A percentile compares a stretch with the other conserved stretches of the same genome.
Evolutionary conservation across 768 basidiomycete species (phyloP).

Genomic region (Suillus placidus): DNA sequence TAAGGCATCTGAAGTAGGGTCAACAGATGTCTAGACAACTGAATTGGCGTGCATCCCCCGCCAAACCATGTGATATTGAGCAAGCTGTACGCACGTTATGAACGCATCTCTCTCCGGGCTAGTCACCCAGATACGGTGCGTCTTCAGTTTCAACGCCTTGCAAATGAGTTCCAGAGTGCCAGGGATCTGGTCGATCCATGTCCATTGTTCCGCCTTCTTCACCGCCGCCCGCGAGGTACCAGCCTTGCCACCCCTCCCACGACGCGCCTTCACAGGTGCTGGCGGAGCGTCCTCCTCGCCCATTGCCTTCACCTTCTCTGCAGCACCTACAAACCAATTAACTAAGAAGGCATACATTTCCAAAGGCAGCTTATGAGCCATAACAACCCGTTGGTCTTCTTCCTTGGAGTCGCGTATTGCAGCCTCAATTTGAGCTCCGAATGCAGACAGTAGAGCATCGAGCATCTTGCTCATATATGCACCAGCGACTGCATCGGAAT

Average conservation of each 20-base stretch:
- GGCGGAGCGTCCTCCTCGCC: conserved; percentile 49
- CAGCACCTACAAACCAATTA: conserved; percentile 85
- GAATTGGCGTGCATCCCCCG: background rate
- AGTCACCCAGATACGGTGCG: conserved; percentile 88
- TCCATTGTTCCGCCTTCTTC: conserved; percentile 57
- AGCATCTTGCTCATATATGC: conserved; percentile 80
- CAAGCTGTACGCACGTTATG: conserved; percentile 60
- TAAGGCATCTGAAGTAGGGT: conserved; percentile 67
- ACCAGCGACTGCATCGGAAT: conserved; percentile 62
- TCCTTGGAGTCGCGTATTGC: conserved; percentile 69
- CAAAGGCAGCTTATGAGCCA: conserved; percentile 69
- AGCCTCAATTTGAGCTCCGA: conserved; percentile 72
- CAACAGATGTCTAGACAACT: conserved; percentile 7
- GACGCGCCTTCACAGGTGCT: conserved; percentile 51
- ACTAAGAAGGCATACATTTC: conserved; percentile 93
- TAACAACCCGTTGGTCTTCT: conserved; percentile 63
- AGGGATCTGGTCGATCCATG: conserved; percentile 80
- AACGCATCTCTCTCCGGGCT: conserved; percentile 85
- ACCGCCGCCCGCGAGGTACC: conserved; percentile 43
- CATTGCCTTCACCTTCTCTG: conserved; percentile 71
- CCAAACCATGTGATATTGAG: background rate
- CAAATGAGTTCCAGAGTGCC: conserved; percentile 67
- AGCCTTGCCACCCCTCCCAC: conserved; percentile 63
- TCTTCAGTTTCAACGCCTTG: conserved; percentile 67
- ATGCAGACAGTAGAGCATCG: conserved; percentile 81